These are phyloP conservation scores for Kazachstania viticola DNA, from an alignment of 805 yeast species.

Conservation along the genomic window DNA sequence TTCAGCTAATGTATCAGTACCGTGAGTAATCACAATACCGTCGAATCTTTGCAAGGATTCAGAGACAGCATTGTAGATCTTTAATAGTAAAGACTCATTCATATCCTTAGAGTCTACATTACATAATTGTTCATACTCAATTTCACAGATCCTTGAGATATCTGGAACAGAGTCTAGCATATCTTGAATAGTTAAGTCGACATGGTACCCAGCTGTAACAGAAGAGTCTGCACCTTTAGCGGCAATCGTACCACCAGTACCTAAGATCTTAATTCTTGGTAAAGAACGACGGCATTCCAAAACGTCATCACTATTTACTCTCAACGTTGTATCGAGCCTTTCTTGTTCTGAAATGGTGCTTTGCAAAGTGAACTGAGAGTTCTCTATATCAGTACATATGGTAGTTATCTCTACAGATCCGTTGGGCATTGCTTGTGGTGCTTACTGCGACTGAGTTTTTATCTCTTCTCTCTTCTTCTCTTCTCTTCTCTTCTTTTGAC, in stretches of 20 bases:
- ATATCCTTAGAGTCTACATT: constrained; percentile 53
- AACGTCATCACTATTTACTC: constrained; percentile 3
- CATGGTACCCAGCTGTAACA: constrained; percentile 43
- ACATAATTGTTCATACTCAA: constrained; percentile 51
- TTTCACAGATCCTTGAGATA: constrained; percentile 39
- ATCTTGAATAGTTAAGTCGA: constrained; percentile 41
- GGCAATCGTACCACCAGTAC: constrained; percentile 52
- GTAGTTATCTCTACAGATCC: constrained; percentile 22
- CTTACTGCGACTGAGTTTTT: no score
- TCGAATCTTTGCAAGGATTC: constrained; percentile 36
- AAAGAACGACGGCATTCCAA: constrained; percentile 12
- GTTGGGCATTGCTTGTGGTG: constrained; percentile 23
- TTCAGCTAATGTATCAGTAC: constrained; percentile 62
- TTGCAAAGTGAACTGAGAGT: constrained; percentile 21
- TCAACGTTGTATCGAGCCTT: no score
- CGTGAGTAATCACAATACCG: constrained; percentile 58
- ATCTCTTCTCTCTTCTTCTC: no score
- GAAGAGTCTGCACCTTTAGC: constrained; percentile 37
- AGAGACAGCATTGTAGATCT: constrained; percentile 36
- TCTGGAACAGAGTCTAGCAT: constrained; percentile 45
- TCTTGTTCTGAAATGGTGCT: constrained; percentile 1
- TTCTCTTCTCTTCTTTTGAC: no score
- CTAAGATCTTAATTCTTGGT: constrained; percentile 37
- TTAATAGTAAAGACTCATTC: constrained; percentile 33
- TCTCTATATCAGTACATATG: constrained; percentile 24